Percentiles rank a stretch among this genome's conserved stretches.
These are phyloP conservation scores for Cystobasidium slooffiae DNA, from an alignment of 1,284 basidiomycete species.

Conservation along the genomic window DNA sequence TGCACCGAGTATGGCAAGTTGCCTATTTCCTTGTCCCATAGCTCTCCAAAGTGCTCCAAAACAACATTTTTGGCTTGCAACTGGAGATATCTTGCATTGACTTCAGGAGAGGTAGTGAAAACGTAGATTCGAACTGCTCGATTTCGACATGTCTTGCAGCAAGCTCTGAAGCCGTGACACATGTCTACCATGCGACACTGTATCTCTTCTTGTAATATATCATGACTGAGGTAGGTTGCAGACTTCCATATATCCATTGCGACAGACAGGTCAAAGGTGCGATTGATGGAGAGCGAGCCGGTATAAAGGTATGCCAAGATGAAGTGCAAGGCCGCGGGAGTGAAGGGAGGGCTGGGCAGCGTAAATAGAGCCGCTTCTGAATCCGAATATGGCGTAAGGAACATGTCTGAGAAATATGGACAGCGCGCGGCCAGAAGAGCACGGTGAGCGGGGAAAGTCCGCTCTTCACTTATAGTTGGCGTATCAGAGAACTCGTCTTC, in stretches of 20 bases:
- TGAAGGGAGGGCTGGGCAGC: constrained; percentile 90
- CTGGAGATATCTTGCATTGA: constrained; percentile 72
- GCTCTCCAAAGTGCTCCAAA: constrained; percentile 77
- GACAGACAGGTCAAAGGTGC: constrained; percentile 88
- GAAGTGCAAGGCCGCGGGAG: constrained; percentile 90
- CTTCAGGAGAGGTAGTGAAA: constrained; percentile 74
- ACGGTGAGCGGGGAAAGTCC: constrained; percentile 86
- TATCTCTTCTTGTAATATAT: constrained; percentile 75
- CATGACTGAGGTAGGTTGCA: constrained; percentile 77
- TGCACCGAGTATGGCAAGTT: constrained; percentile 68
- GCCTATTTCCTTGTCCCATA: constrained; percentile 82
- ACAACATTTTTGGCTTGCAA: constrained; percentile 73
- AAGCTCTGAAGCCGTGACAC: constrained; percentile 50
- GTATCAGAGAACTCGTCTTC: constrained; percentile 57
- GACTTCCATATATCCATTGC: constrained; percentile 87
- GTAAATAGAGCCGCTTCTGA: constrained; percentile 63
- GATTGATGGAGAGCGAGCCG: constrained; percentile 88
- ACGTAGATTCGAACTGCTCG: constrained; percentile 78
- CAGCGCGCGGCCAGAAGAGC: constrained; percentile 89
- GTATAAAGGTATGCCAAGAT: constrained; percentile 93
- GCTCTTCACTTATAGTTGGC: constrained; percentile 58
- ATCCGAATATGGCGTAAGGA: constrained; percentile 61
- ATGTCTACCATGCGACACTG: constrained; percentile 83
- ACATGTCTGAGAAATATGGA: constrained; percentile 79
- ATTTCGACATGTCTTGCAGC: constrained; percentile 49